Conservation (phyloP, 352 stramenopile species). For the Pythium phragmitis region DNA sequence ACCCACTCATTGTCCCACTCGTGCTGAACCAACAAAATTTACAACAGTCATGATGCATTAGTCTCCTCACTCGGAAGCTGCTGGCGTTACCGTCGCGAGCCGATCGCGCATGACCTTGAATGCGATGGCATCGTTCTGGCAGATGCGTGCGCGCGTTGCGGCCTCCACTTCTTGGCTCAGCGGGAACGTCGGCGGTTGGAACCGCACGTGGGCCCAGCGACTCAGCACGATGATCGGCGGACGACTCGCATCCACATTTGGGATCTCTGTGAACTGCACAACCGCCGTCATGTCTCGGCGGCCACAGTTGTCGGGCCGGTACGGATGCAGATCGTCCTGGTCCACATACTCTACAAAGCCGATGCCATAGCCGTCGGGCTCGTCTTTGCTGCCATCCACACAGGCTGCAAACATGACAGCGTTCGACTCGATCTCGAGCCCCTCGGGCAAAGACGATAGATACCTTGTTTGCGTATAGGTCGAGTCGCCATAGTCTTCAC, state of each 20-base stretch:
- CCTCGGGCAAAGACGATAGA: conserved; percentile 10
- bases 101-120: conserved; percentile 17
- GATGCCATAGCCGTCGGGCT: conserved; percentile 2
- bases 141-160: not conserved
- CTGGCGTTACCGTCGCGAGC: conserved; percentile 1
- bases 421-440: conserved; percentile 23
- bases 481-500: conserved; percentile 3
- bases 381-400: not conserved
- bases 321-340: conserved; percentile 18
- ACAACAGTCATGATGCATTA: too few species aligned
- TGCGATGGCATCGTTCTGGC: not conserved
- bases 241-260: not conserved
- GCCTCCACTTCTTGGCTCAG: conserved; percentile 1
- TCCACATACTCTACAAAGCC: conserved; percentile 17
- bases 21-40: too few species aligned
- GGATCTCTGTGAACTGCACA: conserved; percentile 8
- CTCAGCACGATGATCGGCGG: not conserved
- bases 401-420: not conserved
- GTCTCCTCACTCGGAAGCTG: too few species aligned
- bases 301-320: conserved; percentile 7
- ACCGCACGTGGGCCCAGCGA: conserved; percentile 8
- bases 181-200: conserved; percentile 6
- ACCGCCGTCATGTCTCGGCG: conserved; percentile 11
- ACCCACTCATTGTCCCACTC: too few species aligned
- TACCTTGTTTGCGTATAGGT: conserved; percentile 15